phyloP scores from a whole-genome alignment of 2,329 filamentous ascomycete genomes.

The Aspergillus clavatus region DNA sequence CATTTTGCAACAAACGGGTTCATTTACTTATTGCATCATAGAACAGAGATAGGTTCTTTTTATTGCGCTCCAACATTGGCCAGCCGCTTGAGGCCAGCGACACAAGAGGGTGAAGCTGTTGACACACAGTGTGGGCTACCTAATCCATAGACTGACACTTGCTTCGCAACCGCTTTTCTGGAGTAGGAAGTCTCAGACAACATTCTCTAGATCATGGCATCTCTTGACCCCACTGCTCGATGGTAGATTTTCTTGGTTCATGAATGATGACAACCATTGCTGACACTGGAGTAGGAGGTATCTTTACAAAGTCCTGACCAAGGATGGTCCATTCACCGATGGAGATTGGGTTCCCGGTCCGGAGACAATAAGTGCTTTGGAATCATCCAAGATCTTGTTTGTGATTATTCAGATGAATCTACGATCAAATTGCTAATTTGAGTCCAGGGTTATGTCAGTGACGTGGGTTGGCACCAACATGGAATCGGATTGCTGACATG shows the following conservation, averaged over 20 bases:
- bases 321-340: conserved; percentile 75
- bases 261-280: background rate
- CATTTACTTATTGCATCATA: background rate
- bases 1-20: background rate
- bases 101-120: background rate
- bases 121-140: background rate
- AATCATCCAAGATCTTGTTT: conserved; percentile 70
- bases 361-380: conserved; percentile 53
- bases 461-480: background rate
- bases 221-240: conserved; percentile 12
- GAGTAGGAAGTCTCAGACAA: conserved; percentile 3
- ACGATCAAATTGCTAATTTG: conserved; percentile 18
- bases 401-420: conserved; percentile 23
- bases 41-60: background rate
- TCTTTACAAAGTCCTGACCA: conserved; percentile 73
- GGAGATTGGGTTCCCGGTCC: conserved; percentile 51
- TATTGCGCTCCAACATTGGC: background rate
- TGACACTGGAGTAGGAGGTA: conserved; percentile 61
- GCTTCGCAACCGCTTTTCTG: too few species aligned
- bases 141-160: background rate
- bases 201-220: conserved; percentile 11
- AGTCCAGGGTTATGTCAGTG: conserved; percentile 49
- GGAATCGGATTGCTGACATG: conserved; percentile 22
- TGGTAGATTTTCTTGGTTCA: conserved; percentile 8
- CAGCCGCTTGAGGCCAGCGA: background rate